A percentile compares a stretch with the other conserved stretches of the same genome.
These are phyloP conservation scores for Lepidium didymum DNA, from an alignment of 345 rosid species.

Conservation along the genomic window DNA sequence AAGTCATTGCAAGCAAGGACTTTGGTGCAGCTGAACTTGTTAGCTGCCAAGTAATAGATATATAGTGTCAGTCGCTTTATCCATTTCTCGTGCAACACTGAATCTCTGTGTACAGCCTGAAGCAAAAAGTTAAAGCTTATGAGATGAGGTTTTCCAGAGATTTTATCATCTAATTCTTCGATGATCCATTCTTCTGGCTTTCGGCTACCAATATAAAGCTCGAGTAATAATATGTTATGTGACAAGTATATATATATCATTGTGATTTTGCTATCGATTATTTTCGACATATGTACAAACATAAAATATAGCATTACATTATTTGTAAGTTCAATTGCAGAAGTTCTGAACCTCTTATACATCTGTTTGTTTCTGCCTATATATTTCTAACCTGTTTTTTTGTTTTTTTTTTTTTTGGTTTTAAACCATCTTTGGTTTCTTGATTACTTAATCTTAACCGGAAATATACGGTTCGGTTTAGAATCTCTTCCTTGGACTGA, in stretches of 20 bases:
- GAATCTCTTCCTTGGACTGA: not conserved
- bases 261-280: not conserved
- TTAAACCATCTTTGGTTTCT: not conserved
- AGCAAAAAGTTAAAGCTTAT: constrained; percentile 2
- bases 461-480: not conserved
- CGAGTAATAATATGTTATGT: constrained; percentile 14
- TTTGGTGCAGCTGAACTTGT: constrained; percentile 39
- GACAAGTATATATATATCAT: not conserved
- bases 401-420: not conserved
- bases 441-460: constrained; percentile 8
- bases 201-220: constrained; percentile 16
- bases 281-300: not conserved
- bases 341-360: not conserved
- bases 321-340: not conserved
- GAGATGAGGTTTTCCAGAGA: constrained; percentile 7
- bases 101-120: constrained; percentile 19
- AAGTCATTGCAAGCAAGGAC: constrained; percentile 33
- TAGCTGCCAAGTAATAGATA: constrained; percentile 42
- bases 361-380: not conserved
- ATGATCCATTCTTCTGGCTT: constrained; percentile 9
- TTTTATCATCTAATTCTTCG: not conserved
- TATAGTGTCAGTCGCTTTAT: not conserved
- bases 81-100: not conserved
- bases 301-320: not conserved
- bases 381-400: not conserved